phyloP scores from a whole-genome alignment of 1,284 basidiomycete genomes.

The Cutaneotrichosporon arboriforme region DNA sequence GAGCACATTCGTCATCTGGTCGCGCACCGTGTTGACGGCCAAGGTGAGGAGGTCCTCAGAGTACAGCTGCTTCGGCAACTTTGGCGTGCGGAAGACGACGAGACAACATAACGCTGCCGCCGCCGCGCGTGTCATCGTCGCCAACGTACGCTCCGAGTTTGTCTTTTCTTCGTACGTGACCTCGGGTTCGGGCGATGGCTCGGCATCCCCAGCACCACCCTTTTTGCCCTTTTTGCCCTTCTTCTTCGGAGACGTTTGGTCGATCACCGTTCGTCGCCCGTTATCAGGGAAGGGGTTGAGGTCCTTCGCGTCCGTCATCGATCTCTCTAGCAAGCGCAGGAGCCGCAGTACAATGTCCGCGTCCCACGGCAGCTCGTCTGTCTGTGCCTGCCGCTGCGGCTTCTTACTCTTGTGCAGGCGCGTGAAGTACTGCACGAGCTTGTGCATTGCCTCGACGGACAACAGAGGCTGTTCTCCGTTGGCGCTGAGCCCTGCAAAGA shows the following conservation, averaged over 20 bases:
- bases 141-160: constrained; percentile 53
- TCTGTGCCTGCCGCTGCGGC: constrained; percentile 9
- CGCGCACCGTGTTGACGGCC: constrained; percentile 71
- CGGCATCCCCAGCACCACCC: constrained; percentile 1
- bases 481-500: constrained; percentile 60
- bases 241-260: constrained; percentile 41
- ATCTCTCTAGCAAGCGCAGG: constrained; percentile 69
- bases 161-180: constrained; percentile 55
- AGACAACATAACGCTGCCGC: constrained; percentile 76
- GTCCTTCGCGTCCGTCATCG: constrained; percentile 65
- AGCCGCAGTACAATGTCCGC: constrained; percentile 55
- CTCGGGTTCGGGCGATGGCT: constrained; percentile 9
- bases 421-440: constrained; percentile 50
- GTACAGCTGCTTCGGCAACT: constrained; percentile 76
- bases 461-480: constrained; percentile 60
- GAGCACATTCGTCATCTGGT: constrained; percentile 69
- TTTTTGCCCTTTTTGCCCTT: constrained; percentile 49
- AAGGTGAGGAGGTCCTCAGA: constrained; percentile 84
- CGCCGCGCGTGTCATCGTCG: constrained; percentile 62
- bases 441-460: constrained; percentile 58
- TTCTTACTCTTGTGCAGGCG: constrained; percentile 26
- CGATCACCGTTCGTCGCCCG: constrained; percentile 20
- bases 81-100: constrained; percentile 66
- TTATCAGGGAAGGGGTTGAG: constrained; percentile 60
- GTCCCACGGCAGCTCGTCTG: constrained; percentile 49